Percentiles rank a stretch among this genome's conserved stretches.
phyloP scores from a whole-genome alignment of 441 rosid genomes.

The Eutrema salsugineum region DNA sequence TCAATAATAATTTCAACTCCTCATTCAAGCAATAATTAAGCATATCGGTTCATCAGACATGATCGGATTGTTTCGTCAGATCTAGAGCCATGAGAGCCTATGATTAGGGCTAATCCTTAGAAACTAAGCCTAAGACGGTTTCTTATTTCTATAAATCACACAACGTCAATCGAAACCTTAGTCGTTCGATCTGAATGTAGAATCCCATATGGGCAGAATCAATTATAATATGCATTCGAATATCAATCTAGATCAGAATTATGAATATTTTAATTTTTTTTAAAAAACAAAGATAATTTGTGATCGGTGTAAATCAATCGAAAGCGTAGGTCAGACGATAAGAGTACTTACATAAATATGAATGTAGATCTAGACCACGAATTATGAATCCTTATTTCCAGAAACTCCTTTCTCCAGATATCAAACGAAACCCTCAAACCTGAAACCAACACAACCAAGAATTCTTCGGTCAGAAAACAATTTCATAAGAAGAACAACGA shows the following conservation, averaged over 20 bases:
- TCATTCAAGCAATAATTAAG: background rate
- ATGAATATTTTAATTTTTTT: background rate
- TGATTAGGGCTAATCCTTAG: background rate
- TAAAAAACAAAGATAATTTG: background rate
- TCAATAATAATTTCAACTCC: background rate
- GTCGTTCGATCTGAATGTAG: background rate
- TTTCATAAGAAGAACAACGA: background rate
- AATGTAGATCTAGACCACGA: background rate
- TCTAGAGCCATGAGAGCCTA: background rate
- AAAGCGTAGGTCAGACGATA: background rate
- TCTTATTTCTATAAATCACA: background rate
- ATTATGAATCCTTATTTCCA: background rate
- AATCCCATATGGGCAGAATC: too few relatives aligned
- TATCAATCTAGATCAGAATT: background rate
- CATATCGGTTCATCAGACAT: background rate
- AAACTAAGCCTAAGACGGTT: background rate
- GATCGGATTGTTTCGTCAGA: background rate
- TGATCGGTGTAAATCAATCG: background rate
- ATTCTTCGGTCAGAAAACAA: background rate
- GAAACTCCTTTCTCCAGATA: conserved; percentile 21
- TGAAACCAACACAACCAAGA: background rate
- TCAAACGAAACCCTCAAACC: conserved; percentile 30
- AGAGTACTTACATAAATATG: conserved; percentile 12
- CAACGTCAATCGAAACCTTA: background rate
- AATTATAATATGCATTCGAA: background rate